Base-by-base conservation (phyloP, 2,329 filamentous ascomycete genomes). In the Ophiostoma perfectum region DNA sequence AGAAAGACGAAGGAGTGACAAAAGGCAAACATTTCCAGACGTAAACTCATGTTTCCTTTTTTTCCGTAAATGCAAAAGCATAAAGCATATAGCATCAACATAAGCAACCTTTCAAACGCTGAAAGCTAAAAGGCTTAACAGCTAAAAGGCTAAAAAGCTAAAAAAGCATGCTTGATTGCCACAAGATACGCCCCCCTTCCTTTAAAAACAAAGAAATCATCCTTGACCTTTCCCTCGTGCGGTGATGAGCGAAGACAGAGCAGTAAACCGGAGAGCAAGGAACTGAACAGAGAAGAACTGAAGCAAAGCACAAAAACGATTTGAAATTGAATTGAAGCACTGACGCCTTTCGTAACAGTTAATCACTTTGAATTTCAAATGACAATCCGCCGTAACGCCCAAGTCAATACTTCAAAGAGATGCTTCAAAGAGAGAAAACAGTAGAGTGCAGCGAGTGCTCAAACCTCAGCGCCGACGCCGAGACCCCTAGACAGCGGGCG, bases 401-500 rank as follows among this genome's bases (percentile, higher is more conserved):
- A 63, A 41, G 60, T 63, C 60, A 16, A 18, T 18, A 41, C 16
- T 63, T 42, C 60, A 63, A 63, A 63, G 55, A 60, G 55, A 60
- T 60, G 55, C 55, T 60, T 38, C 55, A 60, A 18, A 60, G 38
- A 27, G 55, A 63, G 42, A 42, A 41, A 39, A 62, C 36, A 62
- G 36, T 38, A 16, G 55, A 62, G 27, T 38, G 11, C 55, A 63
- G 58, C 36, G 42, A 63, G 38, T 38, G 42, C 7, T 44, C 42
- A 44, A 44, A 6, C 42, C 11, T 44, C 11, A 12, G 55, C 55
- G 55, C 38, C 6, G 27, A 4, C 55, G 55, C 55, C 38, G 12
- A 41, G 36, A n/a, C 42, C 66, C 66, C 67, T 70, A 73, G 65
- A 74, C 68, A 55, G 72, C 71, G 66, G 71, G 68, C 16, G 73